Percentiles rank a stretch among this genome's conserved stretches.
Evolutionary conservation across 345 rosid species (phyloP).

Genomic region (Populus simonii): DNA sequence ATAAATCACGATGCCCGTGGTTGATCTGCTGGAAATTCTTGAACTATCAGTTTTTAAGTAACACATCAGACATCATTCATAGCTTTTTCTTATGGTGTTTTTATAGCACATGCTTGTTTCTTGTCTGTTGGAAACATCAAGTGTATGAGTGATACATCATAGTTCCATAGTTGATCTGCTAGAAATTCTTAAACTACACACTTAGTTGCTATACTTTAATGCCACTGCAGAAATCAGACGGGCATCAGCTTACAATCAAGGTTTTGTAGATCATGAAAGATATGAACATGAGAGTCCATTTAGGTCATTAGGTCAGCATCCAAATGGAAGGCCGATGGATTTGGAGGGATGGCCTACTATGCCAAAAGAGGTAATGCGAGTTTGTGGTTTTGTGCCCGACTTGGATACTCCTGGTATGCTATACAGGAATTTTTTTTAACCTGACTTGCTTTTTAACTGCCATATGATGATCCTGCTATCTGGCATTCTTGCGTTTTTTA

Average conservation of each 20-base stretch:
- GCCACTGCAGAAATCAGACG: slow-evolving; percentile 68
- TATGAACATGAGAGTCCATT: slow-evolving; percentile 83
- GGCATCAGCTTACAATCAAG: slow-evolving; percentile 41
- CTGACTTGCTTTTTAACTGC: neutral
- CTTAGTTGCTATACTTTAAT: slow-evolving; percentile 11
- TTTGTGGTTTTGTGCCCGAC: slow-evolving; percentile 1
- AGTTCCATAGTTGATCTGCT: neutral
- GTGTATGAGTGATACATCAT: neutral
- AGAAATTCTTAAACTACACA: neutral
- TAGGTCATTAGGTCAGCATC: slow-evolving; percentile 62
- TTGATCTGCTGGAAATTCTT: neutral
- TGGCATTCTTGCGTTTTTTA: neutral
- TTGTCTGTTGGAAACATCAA: neutral
- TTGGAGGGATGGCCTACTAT: slow-evolving; percentile 71
- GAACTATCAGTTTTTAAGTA: neutral
- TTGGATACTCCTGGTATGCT: neutral
- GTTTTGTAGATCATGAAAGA: slow-evolving; percentile 69
- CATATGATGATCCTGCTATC: neutral
- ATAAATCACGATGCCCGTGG: neutral
- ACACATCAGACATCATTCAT: neutral
- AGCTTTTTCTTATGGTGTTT: neutral
- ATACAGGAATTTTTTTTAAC: neutral
- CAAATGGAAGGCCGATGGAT: slow-evolving; percentile 69
- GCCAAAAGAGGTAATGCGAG: slow-evolving; percentile 74
- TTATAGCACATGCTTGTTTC: neutral